phyloP scores from a whole-genome alignment of 441 rosid species.

The Viola pubescens region DNA sequence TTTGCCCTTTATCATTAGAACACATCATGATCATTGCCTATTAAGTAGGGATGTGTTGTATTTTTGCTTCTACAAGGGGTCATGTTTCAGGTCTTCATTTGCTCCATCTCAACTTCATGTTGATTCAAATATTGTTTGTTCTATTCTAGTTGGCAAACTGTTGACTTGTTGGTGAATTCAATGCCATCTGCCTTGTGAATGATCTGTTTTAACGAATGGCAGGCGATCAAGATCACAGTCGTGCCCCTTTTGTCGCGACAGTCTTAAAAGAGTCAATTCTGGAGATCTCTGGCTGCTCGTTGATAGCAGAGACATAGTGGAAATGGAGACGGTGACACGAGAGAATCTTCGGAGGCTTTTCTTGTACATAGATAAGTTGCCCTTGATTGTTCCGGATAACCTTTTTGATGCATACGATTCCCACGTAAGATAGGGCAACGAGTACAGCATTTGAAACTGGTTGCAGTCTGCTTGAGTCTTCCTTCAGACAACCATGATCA shows the following conservation, averaged over 20 bases:
- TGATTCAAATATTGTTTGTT: no score
- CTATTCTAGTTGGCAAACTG: no score
- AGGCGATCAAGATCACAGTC: slow-evolving; percentile 58
- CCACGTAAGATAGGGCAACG: slow-evolving; percentile 32
- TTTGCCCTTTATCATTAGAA: no score
- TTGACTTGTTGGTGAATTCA: no score
- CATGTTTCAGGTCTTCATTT: no score
- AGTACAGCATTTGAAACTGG: slow-evolving; percentile 16
- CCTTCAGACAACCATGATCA: slow-evolving; percentile 12
- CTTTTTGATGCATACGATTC: slow-evolving; percentile 47
- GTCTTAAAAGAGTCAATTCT: slow-evolving; percentile 57
- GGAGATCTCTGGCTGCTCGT: slow-evolving; percentile 53
- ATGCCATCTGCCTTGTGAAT: no score
- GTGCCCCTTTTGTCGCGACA: slow-evolving; percentile 61
- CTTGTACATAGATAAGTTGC: slow-evolving; percentile 50
- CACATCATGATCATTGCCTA: no score
- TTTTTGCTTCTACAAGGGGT: no score
- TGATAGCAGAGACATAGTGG: slow-evolving; percentile 42
- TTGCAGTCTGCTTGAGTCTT: neutral
- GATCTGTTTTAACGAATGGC: slow-evolving; percentile 17
- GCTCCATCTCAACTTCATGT: no score
- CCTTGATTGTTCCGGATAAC: slow-evolving; percentile 41
- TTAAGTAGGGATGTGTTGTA: no score
- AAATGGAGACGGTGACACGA: slow-evolving; percentile 40
- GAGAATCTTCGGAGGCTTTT: slow-evolving; percentile 57